Conservation (phyloP, 257 asterid genomes). For the Solanum chmielewskii region DNA sequence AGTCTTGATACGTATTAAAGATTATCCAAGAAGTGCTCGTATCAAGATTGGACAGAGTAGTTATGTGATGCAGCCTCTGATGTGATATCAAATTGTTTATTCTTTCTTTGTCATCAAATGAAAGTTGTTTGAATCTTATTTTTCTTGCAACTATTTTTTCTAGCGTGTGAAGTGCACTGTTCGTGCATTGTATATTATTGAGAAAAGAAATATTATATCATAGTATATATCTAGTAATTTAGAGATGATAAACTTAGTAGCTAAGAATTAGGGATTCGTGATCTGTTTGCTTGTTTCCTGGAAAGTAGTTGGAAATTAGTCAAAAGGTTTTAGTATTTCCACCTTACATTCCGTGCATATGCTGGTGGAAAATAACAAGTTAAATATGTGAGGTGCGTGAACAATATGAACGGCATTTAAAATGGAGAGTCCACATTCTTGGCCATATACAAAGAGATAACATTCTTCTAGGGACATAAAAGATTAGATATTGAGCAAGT, state of each 20-base stretch:
- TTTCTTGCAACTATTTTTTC: neutral
- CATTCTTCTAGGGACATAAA: neutral
- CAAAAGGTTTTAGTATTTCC: too few species aligned
- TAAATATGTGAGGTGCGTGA: too few species aligned
- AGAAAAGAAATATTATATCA: neutral
- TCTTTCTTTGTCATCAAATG: neutral
- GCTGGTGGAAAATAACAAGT: too few species aligned
- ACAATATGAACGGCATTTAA: neutral
- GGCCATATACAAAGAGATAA: neutral
- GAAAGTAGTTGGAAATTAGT: neutral
- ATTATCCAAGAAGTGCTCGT: neutral
- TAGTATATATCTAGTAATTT: neutral
- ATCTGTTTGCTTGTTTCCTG: neutral
- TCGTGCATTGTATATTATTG: neutral
- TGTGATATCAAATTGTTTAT: neutral
- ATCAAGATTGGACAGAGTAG: neutral
- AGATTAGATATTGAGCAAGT: neutral
- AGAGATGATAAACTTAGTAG: neutral
- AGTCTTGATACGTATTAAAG: neutral
- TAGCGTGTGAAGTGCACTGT: neutral
- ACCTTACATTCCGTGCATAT: too few species aligned
- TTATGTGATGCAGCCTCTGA: neutral
- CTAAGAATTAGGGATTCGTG: neutral
- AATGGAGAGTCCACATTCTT: neutral
- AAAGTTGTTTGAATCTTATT: neutral